These are phyloP conservation scores for Umbelopsis isabellina DNA, from an alignment of 192 early-diverging fungal species.

Conservation along the genomic window DNA sequence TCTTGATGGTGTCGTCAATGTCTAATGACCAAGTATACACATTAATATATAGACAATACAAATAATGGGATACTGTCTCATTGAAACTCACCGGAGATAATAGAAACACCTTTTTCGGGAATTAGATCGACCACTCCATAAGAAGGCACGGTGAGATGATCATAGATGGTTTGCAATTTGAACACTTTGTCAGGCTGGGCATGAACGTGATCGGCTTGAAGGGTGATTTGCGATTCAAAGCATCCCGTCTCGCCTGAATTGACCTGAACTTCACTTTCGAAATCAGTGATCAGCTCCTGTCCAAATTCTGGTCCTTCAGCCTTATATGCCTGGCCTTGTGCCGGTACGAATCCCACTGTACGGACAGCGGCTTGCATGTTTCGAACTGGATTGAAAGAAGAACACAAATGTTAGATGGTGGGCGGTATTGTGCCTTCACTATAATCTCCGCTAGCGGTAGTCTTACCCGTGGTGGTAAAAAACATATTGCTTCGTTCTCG, in stretches of 20 bases:
- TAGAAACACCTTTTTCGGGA: conserved; percentile 71
- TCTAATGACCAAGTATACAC: conserved; percentile 35
- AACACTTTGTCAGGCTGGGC: conserved; percentile 19
- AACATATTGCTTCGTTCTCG: conserved; percentile 27
- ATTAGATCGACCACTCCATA: conserved; percentile 64
- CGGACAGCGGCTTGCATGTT: conserved; percentile 29
- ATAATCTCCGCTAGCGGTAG: neutral
- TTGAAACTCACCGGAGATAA: conserved; percentile 60
- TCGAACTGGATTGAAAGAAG: conserved; percentile 28
- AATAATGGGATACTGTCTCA: neutral
- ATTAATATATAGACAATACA: neutral
- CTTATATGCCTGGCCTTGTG: conserved; percentile 20
- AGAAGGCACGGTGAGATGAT: conserved; percentile 30
- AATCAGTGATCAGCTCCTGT: conserved; percentile 26
- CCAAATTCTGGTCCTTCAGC: conserved; percentile 6
- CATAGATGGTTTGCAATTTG: conserved; percentile 1
- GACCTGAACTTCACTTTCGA: conserved; percentile 19
- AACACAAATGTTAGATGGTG: neutral
- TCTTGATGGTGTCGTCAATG: conserved; percentile 96
- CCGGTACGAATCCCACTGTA: conserved; percentile 25
- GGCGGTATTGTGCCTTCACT: no score
- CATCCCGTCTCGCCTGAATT: conserved; percentile 32
- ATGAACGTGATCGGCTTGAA: conserved; percentile 25
- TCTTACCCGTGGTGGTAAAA: conserved; percentile 31
- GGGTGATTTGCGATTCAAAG: conserved; percentile 26